Percentiles rank a stretch among this genome's conserved stretches.
Evolutionary conservation across 345 rosid genomes (phyloP).

Genomic region (Barbarea vulgaris): DNA sequence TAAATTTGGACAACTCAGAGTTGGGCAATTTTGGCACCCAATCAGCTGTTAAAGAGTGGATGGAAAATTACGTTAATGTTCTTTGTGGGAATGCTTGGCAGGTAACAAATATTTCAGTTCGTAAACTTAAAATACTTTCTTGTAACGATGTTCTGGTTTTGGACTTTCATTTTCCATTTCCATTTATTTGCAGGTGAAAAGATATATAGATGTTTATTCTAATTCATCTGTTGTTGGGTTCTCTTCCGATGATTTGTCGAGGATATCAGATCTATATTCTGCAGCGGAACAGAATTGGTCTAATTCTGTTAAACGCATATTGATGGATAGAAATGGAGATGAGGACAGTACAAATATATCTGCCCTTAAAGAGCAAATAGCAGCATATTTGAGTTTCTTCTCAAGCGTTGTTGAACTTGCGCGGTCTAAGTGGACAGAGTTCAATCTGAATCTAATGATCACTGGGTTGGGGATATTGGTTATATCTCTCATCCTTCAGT

Average conservation of each 20-base stretch:
- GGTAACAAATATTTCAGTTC: conserved; percentile 48
- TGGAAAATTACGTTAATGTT: conserved; percentile 63
- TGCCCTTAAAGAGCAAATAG: conserved; percentile 54
- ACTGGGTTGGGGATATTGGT: conserved; percentile 70
- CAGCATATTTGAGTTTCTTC: conserved; percentile 63
- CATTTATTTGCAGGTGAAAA: conserved; percentile 66
- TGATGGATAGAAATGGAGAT: conserved; percentile 42
- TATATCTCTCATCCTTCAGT: conserved; percentile 54
- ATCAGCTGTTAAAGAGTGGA: conserved; percentile 51
- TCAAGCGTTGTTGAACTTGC: conserved; percentile 76
- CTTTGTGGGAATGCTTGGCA: conserved; percentile 94
- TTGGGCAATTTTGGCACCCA: conserved; percentile 35
- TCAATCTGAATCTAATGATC: conserved; percentile 77
- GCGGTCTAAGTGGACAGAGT: conserved; percentile 95
- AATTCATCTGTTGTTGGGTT: conserved; percentile 93
- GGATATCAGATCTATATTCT: conserved; percentile 61
- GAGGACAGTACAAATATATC: conserved; percentile 35
- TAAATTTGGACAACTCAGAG: conserved; percentile 47
- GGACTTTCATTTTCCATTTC: conserved; percentile 9
- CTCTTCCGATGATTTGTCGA: conserved; percentile 73
- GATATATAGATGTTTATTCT: conserved; percentile 86
- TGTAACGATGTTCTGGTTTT: not conserved
- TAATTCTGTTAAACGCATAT: conserved; percentile 41
- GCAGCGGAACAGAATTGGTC: conserved; percentile 63
- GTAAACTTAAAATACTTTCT: not conserved